Percentiles rank a stretch among this genome's conserved stretches.
phyloP scores from a whole-genome alignment of 352 stramenopile species.

The Globisporangium spinosum region DNA sequence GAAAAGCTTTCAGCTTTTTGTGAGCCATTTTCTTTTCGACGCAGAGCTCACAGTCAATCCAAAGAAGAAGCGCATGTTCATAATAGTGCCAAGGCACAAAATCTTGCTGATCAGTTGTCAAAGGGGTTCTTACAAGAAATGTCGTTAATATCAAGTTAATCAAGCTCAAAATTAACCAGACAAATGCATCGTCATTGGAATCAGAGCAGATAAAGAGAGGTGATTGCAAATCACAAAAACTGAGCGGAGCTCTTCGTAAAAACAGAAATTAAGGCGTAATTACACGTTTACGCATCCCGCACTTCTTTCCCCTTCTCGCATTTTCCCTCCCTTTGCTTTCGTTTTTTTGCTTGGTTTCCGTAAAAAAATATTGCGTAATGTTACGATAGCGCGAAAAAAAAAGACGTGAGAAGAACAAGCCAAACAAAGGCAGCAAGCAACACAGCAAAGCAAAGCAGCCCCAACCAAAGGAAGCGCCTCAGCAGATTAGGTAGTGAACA shows the following conservation, averaged over 20 bases:
- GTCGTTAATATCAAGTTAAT: neutral
- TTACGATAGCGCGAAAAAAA: slow-evolving; percentile 13
- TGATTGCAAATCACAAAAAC: neutral
- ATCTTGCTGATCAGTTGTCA: neutral
- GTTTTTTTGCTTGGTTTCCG: neutral
- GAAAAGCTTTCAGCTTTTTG: neutral
- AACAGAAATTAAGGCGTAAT: slow-evolving; percentile 6
- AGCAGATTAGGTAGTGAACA: neutral
- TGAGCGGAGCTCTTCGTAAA: neutral
- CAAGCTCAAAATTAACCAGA: neutral
- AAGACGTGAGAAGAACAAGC: slow-evolving; percentile 13
- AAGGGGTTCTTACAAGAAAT: neutral
- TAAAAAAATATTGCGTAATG: slow-evolving; percentile 9
- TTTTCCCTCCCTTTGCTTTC: neutral
- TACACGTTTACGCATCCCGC: neutral
- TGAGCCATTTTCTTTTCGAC: slow-evolving; percentile 8
- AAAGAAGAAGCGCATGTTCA: neutral
- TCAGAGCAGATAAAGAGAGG: neutral
- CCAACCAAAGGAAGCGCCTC: slow-evolving; percentile 1
- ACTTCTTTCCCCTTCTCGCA: neutral
- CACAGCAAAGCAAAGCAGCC: slow-evolving; percentile 3
- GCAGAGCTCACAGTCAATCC: neutral
- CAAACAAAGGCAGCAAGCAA: neutral
- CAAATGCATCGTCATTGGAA: neutral
- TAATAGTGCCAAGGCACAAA: neutral